Conservation (phyloP, 441 rosid species). For the Gossypium aridum region DNA sequence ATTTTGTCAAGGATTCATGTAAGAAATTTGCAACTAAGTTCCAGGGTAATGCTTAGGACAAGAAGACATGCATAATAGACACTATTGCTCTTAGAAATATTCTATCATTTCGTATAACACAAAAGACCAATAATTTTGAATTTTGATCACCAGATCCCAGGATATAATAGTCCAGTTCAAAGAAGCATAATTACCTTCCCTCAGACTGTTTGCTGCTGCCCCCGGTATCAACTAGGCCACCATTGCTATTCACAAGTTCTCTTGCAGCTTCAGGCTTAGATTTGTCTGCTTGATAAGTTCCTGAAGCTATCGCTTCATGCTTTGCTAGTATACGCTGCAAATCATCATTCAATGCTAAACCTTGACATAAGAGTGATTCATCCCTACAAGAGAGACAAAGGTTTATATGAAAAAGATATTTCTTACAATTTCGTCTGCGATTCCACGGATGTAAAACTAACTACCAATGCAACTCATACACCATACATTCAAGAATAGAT, state of each 20-base stretch:
- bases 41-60: constrained; percentile 3
- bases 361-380: constrained; percentile 85
- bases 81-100: background rate
- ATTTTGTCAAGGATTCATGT: background rate
- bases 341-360: constrained; percentile 90
- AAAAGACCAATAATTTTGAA: background rate
- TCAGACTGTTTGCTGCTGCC: constrained; percentile 41
- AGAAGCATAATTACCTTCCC: constrained; percentile 39
- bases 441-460: background rate
- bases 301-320: constrained; percentile 84
- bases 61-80: background rate
- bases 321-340: constrained; percentile 87
- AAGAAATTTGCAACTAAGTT: background rate
- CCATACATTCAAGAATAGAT: background rate
- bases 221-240: constrained; percentile 74
- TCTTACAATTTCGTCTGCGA: background rate
- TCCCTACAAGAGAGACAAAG: constrained; percentile 46
- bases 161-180: background rate
- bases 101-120: background rate
- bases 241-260: constrained; percentile 46
- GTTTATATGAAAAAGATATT: background rate
- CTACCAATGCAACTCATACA: background rate
- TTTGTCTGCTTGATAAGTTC: constrained; percentile 44
- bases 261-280: constrained; percentile 52
- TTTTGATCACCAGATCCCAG: background rate